Base-by-base conservation (phyloP, 768 basidiomycete genomes). In the Galerina marginata region DNA sequence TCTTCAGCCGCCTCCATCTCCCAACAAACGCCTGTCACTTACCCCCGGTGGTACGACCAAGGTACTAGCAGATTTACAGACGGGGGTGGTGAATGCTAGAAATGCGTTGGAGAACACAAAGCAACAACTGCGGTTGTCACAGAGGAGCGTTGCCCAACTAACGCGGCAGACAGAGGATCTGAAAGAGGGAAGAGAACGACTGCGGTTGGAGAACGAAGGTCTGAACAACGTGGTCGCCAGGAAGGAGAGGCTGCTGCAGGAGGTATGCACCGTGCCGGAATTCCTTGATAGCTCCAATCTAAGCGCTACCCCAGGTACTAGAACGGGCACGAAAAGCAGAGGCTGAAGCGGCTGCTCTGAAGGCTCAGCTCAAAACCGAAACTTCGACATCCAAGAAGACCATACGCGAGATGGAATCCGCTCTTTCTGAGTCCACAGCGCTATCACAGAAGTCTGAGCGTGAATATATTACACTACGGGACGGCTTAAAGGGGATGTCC, bases 261-360 rank as follows among this genome's bases (percentile, higher is more conserved):
- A 96, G 80, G 91, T 91, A 63, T 58, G 78, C 11, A 14, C 20
- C 9, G 10, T 20, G 20, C 16, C 51, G 36, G 39, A 5, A 14
- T 26, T 38, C 46, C n/a, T 14, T 42, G 14, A 36, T 58, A 61
- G 56, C 50, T 47, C 59, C 23, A 38, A 12, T 44, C 36, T 39
- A 4, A 40, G 4, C 14, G 9, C 20, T 1, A 29, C 10, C 3
- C 9, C 52, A 90, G 89, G 87, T 92, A 12, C 82, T 95, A 36
- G 91, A 92, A 64, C 87, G 94, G 5, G 93, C 93, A 15, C 85
- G 93, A 43, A 91, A 92, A 68, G 94, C 94, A 4, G 94, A 96
- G 71, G 81, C 87, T 0, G 90, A 93, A 67, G 87, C 90, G 2
- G 71, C 84, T 4, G 65, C 82, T 16, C 78, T 95, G 7, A 93